phyloP scores from a whole-genome alignment of 1,284 basidiomycete genomes.

The Ustilago cynodontis region DNA sequence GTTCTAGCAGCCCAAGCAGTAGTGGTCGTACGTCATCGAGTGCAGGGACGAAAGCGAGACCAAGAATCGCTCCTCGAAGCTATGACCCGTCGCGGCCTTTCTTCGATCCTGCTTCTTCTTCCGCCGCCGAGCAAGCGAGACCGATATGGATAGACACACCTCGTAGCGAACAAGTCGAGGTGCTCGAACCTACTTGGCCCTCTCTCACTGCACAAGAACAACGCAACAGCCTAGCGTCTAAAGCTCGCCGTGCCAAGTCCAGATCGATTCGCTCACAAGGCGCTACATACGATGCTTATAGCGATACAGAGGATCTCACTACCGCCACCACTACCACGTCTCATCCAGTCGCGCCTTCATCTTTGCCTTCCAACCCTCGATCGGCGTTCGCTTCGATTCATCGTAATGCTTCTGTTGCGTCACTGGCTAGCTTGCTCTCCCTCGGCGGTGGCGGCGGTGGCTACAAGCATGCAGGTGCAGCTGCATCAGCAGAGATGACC shows the following conservation, averaged over 20 bases:
- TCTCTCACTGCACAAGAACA: background rate
- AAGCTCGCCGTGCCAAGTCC: conserved; percentile 13
- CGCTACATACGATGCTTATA: background rate
- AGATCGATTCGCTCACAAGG: conserved; percentile 6
- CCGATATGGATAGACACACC: conserved; percentile 6
- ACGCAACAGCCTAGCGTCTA: background rate
- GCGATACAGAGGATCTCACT: background rate
- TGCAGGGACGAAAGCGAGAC: conserved; percentile 1
- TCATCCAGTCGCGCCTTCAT: background rate
- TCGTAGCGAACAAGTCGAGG: conserved; percentile 19
- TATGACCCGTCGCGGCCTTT: background rate
- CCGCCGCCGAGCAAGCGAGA: background rate
- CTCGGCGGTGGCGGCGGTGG: background rate
- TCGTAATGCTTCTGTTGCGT: conserved; percentile 25
- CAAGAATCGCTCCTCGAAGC: conserved; percentile 3
- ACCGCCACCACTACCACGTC: background rate
- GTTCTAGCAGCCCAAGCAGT: background rate
- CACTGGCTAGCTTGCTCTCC: conserved; percentile 11
- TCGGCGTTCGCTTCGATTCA: conserved; percentile 1
- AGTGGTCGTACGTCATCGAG: background rate
- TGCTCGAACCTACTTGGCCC: conserved; percentile 2
- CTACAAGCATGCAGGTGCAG: background rate
- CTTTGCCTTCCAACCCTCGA: conserved; percentile 1
- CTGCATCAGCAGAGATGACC: background rate
- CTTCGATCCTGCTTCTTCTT: background rate